Evolutionary conservation across 2,329 filamentous ascomycete species (phyloP).

Genomic region (Fragosphaeria purpurea): DNA sequence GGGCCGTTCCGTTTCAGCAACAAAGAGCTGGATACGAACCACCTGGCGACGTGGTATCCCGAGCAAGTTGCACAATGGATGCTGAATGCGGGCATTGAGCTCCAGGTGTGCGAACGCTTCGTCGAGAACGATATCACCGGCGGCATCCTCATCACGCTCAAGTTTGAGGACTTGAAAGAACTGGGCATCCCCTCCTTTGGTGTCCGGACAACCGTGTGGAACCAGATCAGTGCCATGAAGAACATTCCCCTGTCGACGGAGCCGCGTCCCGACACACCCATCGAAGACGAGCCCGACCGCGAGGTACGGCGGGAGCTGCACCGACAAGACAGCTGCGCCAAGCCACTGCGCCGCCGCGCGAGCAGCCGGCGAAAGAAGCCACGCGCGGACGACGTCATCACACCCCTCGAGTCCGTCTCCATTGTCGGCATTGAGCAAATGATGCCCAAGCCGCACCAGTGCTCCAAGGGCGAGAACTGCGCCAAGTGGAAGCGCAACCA

Average conservation of each 20-base stretch:
- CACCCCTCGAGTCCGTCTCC: slow-evolving; percentile 73
- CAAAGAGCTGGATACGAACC: slow-evolving; percentile 46
- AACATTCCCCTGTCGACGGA: slow-evolving; percentile 38
- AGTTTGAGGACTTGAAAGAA: slow-evolving; percentile 79
- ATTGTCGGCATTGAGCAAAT: slow-evolving; percentile 89
- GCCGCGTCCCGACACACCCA: slow-evolving; percentile 46
- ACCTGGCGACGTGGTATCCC: slow-evolving; percentile 59
- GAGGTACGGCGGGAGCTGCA: slow-evolving; percentile 36
- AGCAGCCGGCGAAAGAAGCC: slow-evolving; percentile 28
- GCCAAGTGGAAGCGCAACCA: slow-evolving; percentile 74
- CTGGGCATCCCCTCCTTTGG: slow-evolving; percentile 74
- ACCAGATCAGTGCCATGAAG: slow-evolving; percentile 62
- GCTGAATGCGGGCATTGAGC: slow-evolving; percentile 72
- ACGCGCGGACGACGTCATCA: slow-evolving; percentile 54
- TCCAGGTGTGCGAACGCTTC: slow-evolving; percentile 70
- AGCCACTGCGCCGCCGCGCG: slow-evolving; percentile 29
- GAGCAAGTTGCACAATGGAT: slow-evolving; percentile 79
- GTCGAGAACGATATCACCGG: slow-evolving; percentile 88
- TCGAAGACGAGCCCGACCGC: slow-evolving; percentile 48
- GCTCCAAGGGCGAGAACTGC: slow-evolving; percentile 79
- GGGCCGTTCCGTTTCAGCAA: slow-evolving; percentile 48
- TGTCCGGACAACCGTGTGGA: slow-evolving; percentile 69
- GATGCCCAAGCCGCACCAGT: slow-evolving; percentile 73
- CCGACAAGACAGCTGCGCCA: slow-evolving; percentile 19
- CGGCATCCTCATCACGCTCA: slow-evolving; percentile 75